Percentiles rank a stretch among this genome's conserved stretches.
phyloP scores from a whole-genome alignment of 83 land plant genomes.

The Larix sibirica region DNA sequence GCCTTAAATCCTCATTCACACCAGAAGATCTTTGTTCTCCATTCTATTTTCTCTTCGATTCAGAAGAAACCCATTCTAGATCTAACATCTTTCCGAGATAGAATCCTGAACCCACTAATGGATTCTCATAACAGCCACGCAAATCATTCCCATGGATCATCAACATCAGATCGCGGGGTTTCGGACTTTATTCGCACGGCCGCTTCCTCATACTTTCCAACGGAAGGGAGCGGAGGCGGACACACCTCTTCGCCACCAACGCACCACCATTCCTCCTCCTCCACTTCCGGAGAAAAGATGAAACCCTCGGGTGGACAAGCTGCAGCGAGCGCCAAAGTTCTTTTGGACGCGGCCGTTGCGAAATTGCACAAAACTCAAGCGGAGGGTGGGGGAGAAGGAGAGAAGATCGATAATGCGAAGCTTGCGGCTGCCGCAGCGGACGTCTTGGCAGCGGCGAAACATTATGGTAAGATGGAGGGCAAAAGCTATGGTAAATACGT shows the following conservation, averaged over 20 bases:
- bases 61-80: no score
- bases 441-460: background rate
- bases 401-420: background rate
- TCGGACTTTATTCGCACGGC: background rate
- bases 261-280: no score
- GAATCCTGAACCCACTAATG: no score
- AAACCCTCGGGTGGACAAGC: background rate
- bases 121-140: background rate
- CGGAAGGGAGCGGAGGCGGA: background rate
- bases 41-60: no score
- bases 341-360: background rate
- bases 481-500: background rate
- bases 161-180: background rate
- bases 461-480: conserved; percentile 8
- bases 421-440: background rate
- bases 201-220: background rate
- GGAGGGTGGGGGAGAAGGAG: background rate
- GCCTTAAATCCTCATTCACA: no score
- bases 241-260: background rate
- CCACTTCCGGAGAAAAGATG: background rate
- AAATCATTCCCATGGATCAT: background rate
- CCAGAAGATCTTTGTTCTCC: no score
- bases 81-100: no score
- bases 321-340: background rate
- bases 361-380: conserved; percentile 1